phyloP scores from a whole-genome alignment of 192 early-diverging fungal species.

The Pilobolus umbonatus region DNA sequence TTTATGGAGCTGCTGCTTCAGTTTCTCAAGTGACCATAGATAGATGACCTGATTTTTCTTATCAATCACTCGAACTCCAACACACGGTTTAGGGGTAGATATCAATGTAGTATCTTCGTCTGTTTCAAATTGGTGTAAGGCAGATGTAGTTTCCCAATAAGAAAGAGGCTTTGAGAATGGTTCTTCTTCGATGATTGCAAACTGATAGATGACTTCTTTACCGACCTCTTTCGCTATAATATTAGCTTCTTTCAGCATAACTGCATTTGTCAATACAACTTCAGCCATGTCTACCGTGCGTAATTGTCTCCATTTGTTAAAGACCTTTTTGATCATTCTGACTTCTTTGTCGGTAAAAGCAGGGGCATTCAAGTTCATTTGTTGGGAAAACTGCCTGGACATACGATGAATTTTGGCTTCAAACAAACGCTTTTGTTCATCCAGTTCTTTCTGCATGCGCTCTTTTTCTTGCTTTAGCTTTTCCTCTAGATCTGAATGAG shows the following conservation, averaged over 20 bases:
- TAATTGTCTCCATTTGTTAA: constrained; percentile 47
- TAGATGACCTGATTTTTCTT: constrained; percentile 49
- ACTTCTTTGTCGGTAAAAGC: constrained; percentile 43
- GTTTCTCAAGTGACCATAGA: constrained; percentile 38
- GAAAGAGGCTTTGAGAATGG: constrained; percentile 45
- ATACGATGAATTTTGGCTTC: constrained; percentile 47
- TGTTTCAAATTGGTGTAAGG: constrained; percentile 42
- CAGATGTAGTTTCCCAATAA: constrained; percentile 47
- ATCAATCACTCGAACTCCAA: constrained; percentile 54
- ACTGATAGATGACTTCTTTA: constrained; percentile 80
- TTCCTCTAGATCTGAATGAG: constrained; percentile 34
- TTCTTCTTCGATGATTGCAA: constrained; percentile 68
- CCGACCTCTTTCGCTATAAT: constrained; percentile 81
- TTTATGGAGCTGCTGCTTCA: constrained; percentile 32
- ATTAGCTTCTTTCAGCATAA: constrained; percentile 86
- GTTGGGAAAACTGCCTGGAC: constrained; percentile 35
- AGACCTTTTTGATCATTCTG: constrained; percentile 32
- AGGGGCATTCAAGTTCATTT: not conserved
- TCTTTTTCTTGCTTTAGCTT: constrained; percentile 45
- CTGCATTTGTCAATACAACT: constrained; percentile 60
- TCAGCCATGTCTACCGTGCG: constrained; percentile 60
- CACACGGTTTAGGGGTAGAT: constrained; percentile 40
- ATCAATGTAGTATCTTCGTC: constrained; percentile 45
- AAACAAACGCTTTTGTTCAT: constrained; percentile 47
- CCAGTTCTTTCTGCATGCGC: constrained; percentile 46